Percentiles rank a stretch among this genome's conserved stretches.
Evolutionary conservation across 805 yeast genomes (phyloP).

Genomic region (Lachancea dasiensis): DNA sequence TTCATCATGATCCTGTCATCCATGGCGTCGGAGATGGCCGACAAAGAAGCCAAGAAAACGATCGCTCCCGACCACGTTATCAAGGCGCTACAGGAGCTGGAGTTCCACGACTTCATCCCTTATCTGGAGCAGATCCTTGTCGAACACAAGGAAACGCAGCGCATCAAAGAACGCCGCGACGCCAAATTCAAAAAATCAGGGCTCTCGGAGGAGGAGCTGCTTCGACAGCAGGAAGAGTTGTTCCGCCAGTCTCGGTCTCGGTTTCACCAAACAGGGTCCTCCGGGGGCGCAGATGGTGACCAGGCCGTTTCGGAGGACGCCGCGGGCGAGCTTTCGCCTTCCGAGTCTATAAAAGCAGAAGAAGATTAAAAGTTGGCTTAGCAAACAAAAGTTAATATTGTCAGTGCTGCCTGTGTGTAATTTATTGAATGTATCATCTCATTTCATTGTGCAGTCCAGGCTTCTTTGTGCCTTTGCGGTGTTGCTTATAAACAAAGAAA

Average conservation of each 20-base stretch:
- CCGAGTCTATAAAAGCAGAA: constrained; percentile 14
- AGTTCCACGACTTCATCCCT: constrained; percentile 78
- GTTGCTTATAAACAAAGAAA: too few relatives aligned
- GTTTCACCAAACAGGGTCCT: constrained; percentile 35
- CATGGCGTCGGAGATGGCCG: constrained; percentile 93
- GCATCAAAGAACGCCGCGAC: constrained; percentile 84
- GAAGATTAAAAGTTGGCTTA: constrained; percentile 9
- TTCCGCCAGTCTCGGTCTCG: constrained; percentile 73
- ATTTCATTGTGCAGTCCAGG: too few relatives aligned
- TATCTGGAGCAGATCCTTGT: constrained; percentile 71
- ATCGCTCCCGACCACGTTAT: constrained; percentile 95
- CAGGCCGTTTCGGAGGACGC: constrained; percentile 6
- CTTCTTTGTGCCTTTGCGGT: too few relatives aligned
- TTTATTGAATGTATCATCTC: too few relatives aligned
- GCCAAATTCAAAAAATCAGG: constrained; percentile 93
- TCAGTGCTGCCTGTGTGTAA: background rate
- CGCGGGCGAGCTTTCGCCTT: constrained; percentile 4
- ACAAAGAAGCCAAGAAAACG: constrained; percentile 91
- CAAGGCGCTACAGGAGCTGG: constrained; percentile 80
- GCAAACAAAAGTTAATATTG: background rate
- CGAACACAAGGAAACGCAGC: constrained; percentile 83
- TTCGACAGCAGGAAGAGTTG: constrained; percentile 87
- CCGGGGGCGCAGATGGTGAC: constrained; percentile 2
- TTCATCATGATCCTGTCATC: constrained; percentile 92
- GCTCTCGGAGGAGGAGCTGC: constrained; percentile 82